Evolutionary conservation across 2,329 filamentous ascomycete genomes (phyloP).

Genomic region (Aspergillus ochraceoroseus): DNA sequence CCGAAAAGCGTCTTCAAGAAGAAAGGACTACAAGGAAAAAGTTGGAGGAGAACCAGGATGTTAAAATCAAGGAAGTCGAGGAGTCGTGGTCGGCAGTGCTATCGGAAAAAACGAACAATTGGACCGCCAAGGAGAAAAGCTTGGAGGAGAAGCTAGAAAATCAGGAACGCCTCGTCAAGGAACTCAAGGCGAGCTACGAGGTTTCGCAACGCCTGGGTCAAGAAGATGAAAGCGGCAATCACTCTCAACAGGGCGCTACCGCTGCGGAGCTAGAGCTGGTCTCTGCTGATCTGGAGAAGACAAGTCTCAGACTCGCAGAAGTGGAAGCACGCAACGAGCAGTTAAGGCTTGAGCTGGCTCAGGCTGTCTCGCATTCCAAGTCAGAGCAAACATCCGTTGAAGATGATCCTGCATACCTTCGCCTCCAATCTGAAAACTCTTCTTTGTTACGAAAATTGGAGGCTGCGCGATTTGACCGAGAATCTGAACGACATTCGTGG

Average conservation of each 20-base stretch:
- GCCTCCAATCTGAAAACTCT: conserved; percentile 87
- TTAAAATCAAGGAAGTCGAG: conserved; percentile 82
- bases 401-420: conserved; percentile 83
- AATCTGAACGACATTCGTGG: conserved; percentile 69
- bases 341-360: conserved; percentile 80
- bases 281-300: conserved; percentile 82
- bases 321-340: conserved; percentile 94
- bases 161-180: conserved; percentile 84
- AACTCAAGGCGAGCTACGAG: conserved; percentile 95
- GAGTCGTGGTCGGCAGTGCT: conserved; percentile 83
- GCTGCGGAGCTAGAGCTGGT: conserved; percentile 92
- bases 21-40: conserved; percentile 69
- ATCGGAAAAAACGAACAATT: conserved; percentile 92
- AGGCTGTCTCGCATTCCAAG: conserved; percentile 70
- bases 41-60: conserved; percentile 71
- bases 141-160: conserved; percentile 91
- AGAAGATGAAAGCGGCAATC: conserved; percentile 61
- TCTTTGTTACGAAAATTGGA: conserved; percentile 86
- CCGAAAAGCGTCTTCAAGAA: conserved; percentile 71
- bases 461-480: conserved; percentile 73
- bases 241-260: conserved; percentile 62
- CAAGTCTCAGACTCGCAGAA: conserved; percentile 79
- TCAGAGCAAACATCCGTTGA: conserved; percentile 62
- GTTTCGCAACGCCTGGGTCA: conserved; percentile 84
- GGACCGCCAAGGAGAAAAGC: conserved; percentile 86